Base-by-base conservation (phyloP, 768 basidiomycete species). In the Cubamyces sp. region DNA sequence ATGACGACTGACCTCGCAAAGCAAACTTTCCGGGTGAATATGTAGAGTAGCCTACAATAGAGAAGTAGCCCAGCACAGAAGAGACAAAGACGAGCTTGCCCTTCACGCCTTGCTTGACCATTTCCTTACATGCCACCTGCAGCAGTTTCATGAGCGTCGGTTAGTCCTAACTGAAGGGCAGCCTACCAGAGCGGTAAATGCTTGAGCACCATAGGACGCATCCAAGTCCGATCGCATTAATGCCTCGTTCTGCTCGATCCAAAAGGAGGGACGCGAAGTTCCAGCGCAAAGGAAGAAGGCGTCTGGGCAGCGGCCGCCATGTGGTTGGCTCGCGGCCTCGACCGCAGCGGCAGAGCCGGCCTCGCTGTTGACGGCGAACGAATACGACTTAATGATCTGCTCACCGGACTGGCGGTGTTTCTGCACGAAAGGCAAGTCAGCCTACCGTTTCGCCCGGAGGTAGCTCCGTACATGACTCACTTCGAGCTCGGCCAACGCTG, bases 11-110 rank as follows among this genome's bases (percentile, higher is more conserved):
- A 93, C 94, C 94, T 75, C 92, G 77, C 6, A 96, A 72, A 8
- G 95, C 95, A 67, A 91, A 89, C 71, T 96, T 96, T 11, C 86
- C 88, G 0, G 94, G 92, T 0, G 90, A 78, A 73, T 96, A 96
- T 0, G 86, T 83, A 1, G 88, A 79, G 67, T 87, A 96, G 0
- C 95, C 94, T 3, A 90, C 75, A 57, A 94, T 84, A 2, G 84
- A 82, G 78, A 93, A 87, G 68, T 87, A 86, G 1, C 87, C 90
- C 12, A 94, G 74, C 5, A 87, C 84, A 0, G 91, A 93, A 1
- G 86, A 87, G 25, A 92, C 83, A 42, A 96, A 84, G 18, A 91
- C 79, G 41, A 94, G 87, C 70, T 90, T 92, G 21, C 89, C 84
- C 61, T 83, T 81, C 21, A 76, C 73, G 37, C 79, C 77, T n/a